Percentiles rank a stretch among this genome's conserved stretches.
These are phyloP conservation scores for Zygoascus meyerae DNA, from an alignment of 1,139 yeast genomes.

Conservation along the genomic window DNA sequence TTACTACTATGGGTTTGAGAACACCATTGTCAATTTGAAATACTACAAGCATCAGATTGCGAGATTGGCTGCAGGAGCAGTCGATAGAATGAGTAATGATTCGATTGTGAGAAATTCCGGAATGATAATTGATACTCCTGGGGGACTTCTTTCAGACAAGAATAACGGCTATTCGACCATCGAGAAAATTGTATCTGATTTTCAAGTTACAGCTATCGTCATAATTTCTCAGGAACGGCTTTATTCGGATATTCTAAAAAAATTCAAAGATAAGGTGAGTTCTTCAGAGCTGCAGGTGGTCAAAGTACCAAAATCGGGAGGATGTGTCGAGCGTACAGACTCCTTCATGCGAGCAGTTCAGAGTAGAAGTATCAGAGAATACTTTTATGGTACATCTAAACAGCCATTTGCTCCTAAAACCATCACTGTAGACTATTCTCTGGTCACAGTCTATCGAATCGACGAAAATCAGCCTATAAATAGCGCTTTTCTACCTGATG, in stretches of 20 bases:
- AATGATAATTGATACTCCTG: slow-evolving; percentile 75
- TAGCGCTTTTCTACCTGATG: slow-evolving; percentile 39
- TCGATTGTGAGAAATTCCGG: slow-evolving; percentile 52
- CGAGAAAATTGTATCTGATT: slow-evolving; percentile 56
- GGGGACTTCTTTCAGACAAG: slow-evolving; percentile 35
- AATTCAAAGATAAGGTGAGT: slow-evolving; percentile 38
- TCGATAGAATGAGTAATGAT: slow-evolving; percentile 57
- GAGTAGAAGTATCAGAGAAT: slow-evolving; percentile 72
- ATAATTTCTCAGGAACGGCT: slow-evolving; percentile 47
- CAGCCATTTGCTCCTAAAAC: slow-evolving; percentile 75
- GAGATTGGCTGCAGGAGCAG: slow-evolving; percentile 54
- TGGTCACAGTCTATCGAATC: slow-evolving; percentile 49
- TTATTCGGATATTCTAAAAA: slow-evolving; percentile 56
- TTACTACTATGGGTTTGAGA: slow-evolving; percentile 69
- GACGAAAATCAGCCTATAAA: slow-evolving; percentile 28
- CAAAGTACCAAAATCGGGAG: slow-evolving; percentile 66
- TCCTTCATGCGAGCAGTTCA: slow-evolving; percentile 63
- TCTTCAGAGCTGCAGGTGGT: slow-evolving; percentile 39
- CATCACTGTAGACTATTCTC: slow-evolving; percentile 47
- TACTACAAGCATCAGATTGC: slow-evolving; percentile 54
- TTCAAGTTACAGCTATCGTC: slow-evolving; percentile 40
- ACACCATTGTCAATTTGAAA: slow-evolving; percentile 51
- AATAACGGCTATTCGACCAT: slow-evolving; percentile 41
- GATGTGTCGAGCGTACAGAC: slow-evolving; percentile 70
- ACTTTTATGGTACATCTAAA: slow-evolving; percentile 73